Base-by-base conservation (phyloP, 768 basidiomycete species). In the Cystofilobasidium macerans region DNA sequence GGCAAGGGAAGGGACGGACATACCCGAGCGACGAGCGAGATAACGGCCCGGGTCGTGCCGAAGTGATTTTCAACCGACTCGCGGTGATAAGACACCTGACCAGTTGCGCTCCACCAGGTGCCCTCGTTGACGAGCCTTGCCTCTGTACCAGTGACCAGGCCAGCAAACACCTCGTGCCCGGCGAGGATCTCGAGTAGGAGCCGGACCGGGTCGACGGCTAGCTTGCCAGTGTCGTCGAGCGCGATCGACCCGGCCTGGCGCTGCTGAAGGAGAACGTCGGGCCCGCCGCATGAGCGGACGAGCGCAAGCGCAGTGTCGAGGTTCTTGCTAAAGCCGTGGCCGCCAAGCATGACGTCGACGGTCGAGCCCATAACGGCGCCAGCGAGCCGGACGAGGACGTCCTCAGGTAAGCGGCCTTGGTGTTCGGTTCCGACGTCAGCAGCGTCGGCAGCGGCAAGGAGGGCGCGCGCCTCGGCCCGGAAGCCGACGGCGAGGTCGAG, bases 51-150 rank as follows among this genome's bases (percentile, higher is more conserved):
- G 43, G 74, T 76, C 63, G 76, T 77, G 51, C 80, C 81, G 71
- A 80, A 79, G 63, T 78, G 77, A 69, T 75, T 79, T 71, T 82
- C 81, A 51, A 80, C 76, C 51, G 77, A 78, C 65, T 78, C 78
- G 62, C 69, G 74, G 69, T 75, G 77, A 71, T 70, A 77, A 63
- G 67, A 75, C 61, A 72, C 75, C 71, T 70, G 74, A 68, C 72
- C 73, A 57, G 68, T 70, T 59, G 73, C 75, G 65, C 73, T 77
- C 78, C 79, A 79, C 78, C 79, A 81, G 56, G 72, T 69, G 20
- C 61, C 74, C 73, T 70, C 74, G 72, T 67, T 72, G 70, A 64
- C 76, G 75, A 54, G 76, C 79, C 69, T 33, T 77, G 71, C 16
- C 74, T 71, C 12, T 68, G 77, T 79, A 7, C 76, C 76, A 78